Base-by-base conservation (phyloP, 768 basidiomycete species). In the Coprinopsis cinerea region DNA sequence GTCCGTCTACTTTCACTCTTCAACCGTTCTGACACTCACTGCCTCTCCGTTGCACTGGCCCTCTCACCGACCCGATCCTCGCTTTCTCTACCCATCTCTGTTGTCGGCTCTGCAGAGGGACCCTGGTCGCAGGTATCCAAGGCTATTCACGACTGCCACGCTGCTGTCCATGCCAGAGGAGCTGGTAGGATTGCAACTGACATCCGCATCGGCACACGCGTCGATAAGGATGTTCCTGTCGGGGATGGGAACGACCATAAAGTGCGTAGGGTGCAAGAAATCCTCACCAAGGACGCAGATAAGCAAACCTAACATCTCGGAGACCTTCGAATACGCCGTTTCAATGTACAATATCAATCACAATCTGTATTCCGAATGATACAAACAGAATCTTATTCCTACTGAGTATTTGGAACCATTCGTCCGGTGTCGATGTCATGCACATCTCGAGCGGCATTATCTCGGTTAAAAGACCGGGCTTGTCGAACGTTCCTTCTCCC, bases 191-290 rank as follows among this genome's bases (percentile, higher is more conserved):
- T 93, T 47, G 89, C 89, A 10, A 95, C 94, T 11, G 94, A 98
- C 67, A 88, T 97, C 52, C 85, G 95, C 23, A 94, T 98, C 47
- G 95, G 95, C 36, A 97, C 95, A 1, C 82, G 94, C 40, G 75
- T 78, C 20, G 78, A 94, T 65, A 78, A 83, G n/a, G 69, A 76
- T 32, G 75, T 84, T 15, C 65, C 67, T 3, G 73, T 75, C 1
- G 86, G 84, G 4, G 71, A 78, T 37, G 92, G 85, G 5, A 96
- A 96, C 56, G 81, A 81, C 18, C 71, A 69, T 47, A 97, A 98
- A 62, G 78, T 96, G 14, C 72, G 73, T 44, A 78, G 92, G 23
- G 92, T 98, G 6, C 74, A 88, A 56, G 84, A 84, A 41, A 89
- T 96, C 35, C 65, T 98, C 47, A 5, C 37, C 7, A 23, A 49